Evolutionary conservation across 2,329 filamentous ascomycete species (phyloP), one percentile per base, ranked within the genome.

Genomic region (Nothopassalora personata): DNA sequence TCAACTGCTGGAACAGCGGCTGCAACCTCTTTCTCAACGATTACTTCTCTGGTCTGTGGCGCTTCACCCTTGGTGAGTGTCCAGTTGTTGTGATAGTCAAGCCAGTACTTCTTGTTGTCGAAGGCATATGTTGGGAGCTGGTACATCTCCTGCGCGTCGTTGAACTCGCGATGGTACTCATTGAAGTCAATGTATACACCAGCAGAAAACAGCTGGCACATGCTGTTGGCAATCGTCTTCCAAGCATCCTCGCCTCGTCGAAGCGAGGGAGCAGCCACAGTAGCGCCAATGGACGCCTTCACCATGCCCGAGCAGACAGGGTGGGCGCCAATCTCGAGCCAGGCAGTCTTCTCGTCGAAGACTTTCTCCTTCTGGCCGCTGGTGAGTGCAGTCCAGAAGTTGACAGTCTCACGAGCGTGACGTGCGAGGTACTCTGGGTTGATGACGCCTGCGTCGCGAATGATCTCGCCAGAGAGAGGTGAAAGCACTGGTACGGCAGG

Each of bases 321-420:
- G 67, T 90, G 86, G 39, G 88, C 87, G n/a, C 88, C 88, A 63
- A 91, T 76, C 71, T 91, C 88, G 57, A 91, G 76, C 83, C 84
- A 90, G 31, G 85, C 80, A 5, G 86, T 88, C 74, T 85, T 84
- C 63, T 86, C 83, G 62, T 86, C 80, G 50, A 89, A 83, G 15
- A 81, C 72, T 60, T 81, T 81, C n/a, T 80, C 76, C 53, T 82
- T 76, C 67, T 84, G 80, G 7, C 84, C 86, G 43, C 78, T 78
- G 13, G 82, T 75, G 1, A 91, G 75, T 7, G 84, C 87, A 52
- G 80, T 81, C 60, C 82, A 78, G 74, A 91, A 88, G 73, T 90
- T 81, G 66, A 91, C 88, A 6, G 87, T 78, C 70, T 89, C 82
- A 13, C 88, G 82, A 19, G 85, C 83, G 62, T 88, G 85, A 51